A percentile compares a stretch with the other conserved stretches of the same genome.
Evolutionary conservation across 345 rosid genomes (phyloP).

Genomic region (Pugionium cornutum): DNA sequence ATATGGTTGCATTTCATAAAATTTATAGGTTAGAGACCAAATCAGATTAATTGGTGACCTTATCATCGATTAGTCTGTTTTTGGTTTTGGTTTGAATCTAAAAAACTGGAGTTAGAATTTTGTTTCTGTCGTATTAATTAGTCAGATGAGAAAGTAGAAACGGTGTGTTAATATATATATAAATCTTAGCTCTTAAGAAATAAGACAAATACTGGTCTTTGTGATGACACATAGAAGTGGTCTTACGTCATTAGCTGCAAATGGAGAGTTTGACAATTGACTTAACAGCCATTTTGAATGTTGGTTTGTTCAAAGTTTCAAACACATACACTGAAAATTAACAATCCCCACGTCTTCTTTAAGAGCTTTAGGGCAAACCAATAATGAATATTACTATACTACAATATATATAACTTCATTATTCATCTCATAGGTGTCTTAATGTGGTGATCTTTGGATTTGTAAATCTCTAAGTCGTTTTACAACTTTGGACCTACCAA

Average conservation of each 20-base stretch:
- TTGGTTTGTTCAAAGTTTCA: conserved; percentile 16
- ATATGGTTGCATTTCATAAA: neutral
- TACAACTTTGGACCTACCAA: conserved; percentile 8
- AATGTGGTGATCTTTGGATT: conserved; percentile 19
- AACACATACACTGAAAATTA: neutral
- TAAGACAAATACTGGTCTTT: conserved; percentile 16
- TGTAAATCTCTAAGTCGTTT: conserved; percentile 7
- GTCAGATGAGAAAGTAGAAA: conserved; percentile 4
- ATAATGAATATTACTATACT: neutral
- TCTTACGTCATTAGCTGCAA: conserved; percentile 37
- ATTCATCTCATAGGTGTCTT: conserved; percentile 18
- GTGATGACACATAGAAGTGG: conserved; percentile 32
- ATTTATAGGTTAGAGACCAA: neutral
- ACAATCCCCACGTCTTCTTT: conserved; percentile 41
- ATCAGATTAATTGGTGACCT: neutral
- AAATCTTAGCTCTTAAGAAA: neutral
- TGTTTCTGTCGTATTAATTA: neutral
- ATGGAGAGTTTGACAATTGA: conserved; percentile 37
- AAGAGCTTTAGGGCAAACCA: conserved; percentile 34
- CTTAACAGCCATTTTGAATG: conserved; percentile 29
- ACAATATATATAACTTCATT: neutral
- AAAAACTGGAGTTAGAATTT: neutral
- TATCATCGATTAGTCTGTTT: neutral
- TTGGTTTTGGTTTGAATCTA: neutral
- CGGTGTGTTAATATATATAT: neutral